Conservation (phyloP, 2,329 filamentous ascomycete genomes). For the Pseudogymnoascus sp. region DNA sequence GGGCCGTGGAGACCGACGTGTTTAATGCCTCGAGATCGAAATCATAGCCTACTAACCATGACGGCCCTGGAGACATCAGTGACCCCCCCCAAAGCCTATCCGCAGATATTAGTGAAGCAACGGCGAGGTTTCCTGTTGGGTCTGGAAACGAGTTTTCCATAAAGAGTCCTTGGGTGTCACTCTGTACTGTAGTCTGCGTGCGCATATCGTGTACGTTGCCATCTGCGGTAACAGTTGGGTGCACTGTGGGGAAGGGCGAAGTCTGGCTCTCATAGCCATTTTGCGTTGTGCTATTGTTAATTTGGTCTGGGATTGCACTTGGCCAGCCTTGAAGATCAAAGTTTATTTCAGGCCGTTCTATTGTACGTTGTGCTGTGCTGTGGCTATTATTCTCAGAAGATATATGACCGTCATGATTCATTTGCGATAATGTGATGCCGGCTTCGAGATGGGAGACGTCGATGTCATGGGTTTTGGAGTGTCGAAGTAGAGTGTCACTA, state of each 20-base stretch:
- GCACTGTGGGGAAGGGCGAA: too few species aligned
- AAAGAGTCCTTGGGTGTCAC: neutral
- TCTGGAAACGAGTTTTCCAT: neutral
- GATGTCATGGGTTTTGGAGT: neutral
- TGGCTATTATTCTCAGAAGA: neutral
- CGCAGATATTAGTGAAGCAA: neutral
- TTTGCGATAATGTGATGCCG: neutral
- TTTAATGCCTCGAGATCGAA: constrained; percentile 11
- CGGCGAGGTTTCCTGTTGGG: neutral
- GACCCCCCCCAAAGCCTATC: neutral
- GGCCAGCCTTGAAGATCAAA: neutral
- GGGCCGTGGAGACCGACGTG: neutral
- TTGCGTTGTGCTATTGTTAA: neutral
- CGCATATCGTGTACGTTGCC: too few species aligned
- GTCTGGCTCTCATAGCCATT: too few species aligned
- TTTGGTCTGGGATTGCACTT: neutral
- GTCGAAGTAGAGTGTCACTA: constrained; percentile 10
- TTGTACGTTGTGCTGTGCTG: neutral
- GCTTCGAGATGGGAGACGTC: neutral
- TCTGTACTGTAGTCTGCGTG: too few species aligned
- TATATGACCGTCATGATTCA: neutral
- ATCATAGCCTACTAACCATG: neutral
- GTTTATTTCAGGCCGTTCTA: neutral
- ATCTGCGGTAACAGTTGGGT: too few species aligned
- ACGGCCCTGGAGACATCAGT: neutral